A percentile compares a stretch with the other conserved stretches of the same genome.
phyloP scores from a whole-genome alignment of 768 basidiomycete genomes.

The Omphalotus guepiniiformis region DNA sequence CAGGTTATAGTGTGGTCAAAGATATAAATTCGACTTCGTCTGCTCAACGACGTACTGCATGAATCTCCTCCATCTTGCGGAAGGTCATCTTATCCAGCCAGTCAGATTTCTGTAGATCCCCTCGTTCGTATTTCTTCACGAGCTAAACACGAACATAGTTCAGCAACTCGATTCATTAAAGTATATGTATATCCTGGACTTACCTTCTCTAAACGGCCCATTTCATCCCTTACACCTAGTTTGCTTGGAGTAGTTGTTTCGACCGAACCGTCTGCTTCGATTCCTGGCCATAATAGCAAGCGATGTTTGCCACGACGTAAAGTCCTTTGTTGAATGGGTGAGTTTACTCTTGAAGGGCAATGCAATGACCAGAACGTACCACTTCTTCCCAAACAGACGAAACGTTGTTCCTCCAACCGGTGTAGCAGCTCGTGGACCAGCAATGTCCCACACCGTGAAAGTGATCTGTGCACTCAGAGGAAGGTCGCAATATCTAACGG shows the following conservation, averaged over 20 bases:
- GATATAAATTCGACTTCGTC: neutral
- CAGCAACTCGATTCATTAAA: too few relatives aligned
- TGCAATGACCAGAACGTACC: slow-evolving; percentile 39
- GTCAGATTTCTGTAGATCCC: slow-evolving; percentile 89
- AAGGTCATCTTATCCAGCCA: slow-evolving; percentile 95
- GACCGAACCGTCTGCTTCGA: slow-evolving; percentile 81
- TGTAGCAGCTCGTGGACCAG: slow-evolving; percentile 69
- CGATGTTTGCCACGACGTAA: slow-evolving; percentile 90
- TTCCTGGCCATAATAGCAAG: slow-evolving; percentile 74
- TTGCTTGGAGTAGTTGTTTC: slow-evolving; percentile 90
- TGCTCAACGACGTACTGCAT: slow-evolving; percentile 55
- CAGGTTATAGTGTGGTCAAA: neutral
- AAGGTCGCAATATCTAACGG: slow-evolving; percentile 92
- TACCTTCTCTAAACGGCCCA: slow-evolving; percentile 93
- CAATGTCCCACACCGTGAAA: slow-evolving; percentile 96
- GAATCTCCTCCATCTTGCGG: slow-evolving; percentile 91
- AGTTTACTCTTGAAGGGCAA: neutral
- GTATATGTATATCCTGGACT: slow-evolving; percentile 14
- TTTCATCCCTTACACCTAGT: slow-evolving; percentile 75
- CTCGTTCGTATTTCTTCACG: slow-evolving; percentile 94
- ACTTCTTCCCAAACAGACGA: slow-evolving; percentile 88
- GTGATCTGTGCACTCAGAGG: slow-evolving; percentile 84
- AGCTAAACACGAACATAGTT: slow-evolving; percentile 47
- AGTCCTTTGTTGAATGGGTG: slow-evolving; percentile 47
- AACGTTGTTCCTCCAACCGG: slow-evolving; percentile 93